Conservation (phyloP, 1,284 basidiomycete genomes). For the Ceratobasidium sp. region DNA sequence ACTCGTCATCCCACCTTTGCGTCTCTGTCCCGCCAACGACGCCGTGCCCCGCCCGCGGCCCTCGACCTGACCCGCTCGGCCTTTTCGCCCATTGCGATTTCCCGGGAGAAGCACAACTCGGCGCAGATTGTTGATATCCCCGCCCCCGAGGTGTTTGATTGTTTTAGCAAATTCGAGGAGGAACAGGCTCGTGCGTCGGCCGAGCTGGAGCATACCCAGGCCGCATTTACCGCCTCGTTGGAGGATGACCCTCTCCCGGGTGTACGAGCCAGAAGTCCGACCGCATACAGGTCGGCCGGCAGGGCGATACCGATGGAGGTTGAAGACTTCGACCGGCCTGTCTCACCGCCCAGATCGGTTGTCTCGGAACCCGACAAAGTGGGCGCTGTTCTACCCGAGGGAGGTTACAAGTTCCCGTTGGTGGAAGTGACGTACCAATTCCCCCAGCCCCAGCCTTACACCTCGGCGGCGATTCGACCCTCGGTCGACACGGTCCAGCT, state of each 20-base stretch:
- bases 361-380: neutral
- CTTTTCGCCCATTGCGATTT: neutral
- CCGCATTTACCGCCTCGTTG: conserved; percentile 29
- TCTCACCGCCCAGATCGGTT: neutral
- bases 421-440: neutral
- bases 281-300: conserved; percentile 12
- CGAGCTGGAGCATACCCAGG: conserved; percentile 30
- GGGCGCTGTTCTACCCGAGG: neutral
- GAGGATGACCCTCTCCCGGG: conserved; percentile 23
- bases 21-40: conserved; percentile 21
- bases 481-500: neutral
- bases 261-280: conserved; percentile 28
- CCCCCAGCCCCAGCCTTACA: neutral
- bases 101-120: neutral
- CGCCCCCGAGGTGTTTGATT: neutral
- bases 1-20: conserved; percentile 5
- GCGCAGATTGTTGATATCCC: conserved; percentile 9
- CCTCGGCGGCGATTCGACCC: neutral
- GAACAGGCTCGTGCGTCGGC: conserved; percentile 33
- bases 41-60: conserved; percentile 17
- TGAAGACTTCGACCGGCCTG: neutral
- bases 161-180: conserved; percentile 8
- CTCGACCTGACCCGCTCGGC: conserved; percentile 23
- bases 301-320: conserved; percentile 31
- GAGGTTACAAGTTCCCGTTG: conserved; percentile 28